Evolutionary conservation across 805 yeast species (phyloP).

Genomic region (Saccharomycopsis babjevae): DNA sequence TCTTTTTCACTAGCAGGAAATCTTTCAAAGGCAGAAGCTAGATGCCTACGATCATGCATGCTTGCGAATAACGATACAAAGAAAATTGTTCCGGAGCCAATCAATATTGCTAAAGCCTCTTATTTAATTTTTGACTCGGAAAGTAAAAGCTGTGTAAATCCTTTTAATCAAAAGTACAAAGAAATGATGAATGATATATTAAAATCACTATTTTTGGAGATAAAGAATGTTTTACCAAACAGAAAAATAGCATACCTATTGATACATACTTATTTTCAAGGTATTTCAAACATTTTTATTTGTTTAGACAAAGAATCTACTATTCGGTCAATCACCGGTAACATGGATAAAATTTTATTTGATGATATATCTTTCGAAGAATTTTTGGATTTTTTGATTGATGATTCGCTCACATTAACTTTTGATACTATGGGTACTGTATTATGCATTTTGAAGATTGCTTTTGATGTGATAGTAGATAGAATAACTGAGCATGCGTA

Average conservation of each 20-base stretch:
- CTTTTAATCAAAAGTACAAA: background rate
- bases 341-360: background rate
- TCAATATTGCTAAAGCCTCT: background rate
- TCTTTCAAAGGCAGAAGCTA: background rate
- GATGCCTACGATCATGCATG: background rate
- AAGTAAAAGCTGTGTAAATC: background rate
- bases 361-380: background rate
- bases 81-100: conserved; percentile 8
- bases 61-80: conserved; percentile 1
- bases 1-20: background rate
- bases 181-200: background rate
- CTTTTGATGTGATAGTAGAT: conserved; percentile 5
- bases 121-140: conserved; percentile 2
- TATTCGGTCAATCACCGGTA: background rate
- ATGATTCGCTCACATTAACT: conserved; percentile 6
- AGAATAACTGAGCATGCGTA: conserved; percentile 8
- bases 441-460: conserved; percentile 6
- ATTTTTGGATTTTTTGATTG: background rate
- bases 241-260: conserved; percentile 7
- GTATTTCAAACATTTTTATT: conserved; percentile 6
- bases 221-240: conserved; percentile 4
- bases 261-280: conserved; percentile 12
- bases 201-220: conserved; percentile 2
- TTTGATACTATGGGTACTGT: conserved; percentile 13
- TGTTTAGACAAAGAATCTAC: conserved; percentile 7